phyloP scores from a whole-genome alignment of 805 yeast genomes.

The Saccharomycopsis amapae region DNA sequence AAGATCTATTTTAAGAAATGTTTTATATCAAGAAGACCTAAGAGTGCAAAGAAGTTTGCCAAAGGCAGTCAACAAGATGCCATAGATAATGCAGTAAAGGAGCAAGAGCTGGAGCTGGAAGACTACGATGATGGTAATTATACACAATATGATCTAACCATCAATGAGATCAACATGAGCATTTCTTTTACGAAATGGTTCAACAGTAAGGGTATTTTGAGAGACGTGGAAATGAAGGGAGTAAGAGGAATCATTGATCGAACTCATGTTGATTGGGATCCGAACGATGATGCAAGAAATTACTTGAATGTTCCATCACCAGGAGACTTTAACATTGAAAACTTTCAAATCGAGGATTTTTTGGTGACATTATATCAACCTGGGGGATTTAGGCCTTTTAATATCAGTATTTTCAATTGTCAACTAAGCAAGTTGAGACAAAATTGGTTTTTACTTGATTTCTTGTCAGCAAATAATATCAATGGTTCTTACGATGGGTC shows the following conservation, averaged over 20 bases:
- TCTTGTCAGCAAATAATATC: slow-evolving; percentile 69
- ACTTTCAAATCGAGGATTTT: slow-evolving; percentile 77
- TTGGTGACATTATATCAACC: slow-evolving; percentile 81
- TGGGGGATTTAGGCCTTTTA: slow-evolving; percentile 69
- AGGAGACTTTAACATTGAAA: slow-evolving; percentile 90
- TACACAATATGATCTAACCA: slow-evolving; percentile 89
- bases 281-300: slow-evolving; percentile 74
- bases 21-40: slow-evolving; percentile 79
- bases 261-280: slow-evolving; percentile 76
- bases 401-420: slow-evolving; percentile 81
- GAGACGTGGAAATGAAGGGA: slow-evolving; percentile 74
- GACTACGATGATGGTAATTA: slow-evolving; percentile 79
- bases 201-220: slow-evolving; percentile 80
- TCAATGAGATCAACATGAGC: slow-evolving; percentile 76
- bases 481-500: slow-evolving; percentile 93
- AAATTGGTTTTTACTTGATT: slow-evolving; percentile 89
- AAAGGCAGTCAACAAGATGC: slow-evolving; percentile 74
- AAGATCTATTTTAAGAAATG: slow-evolving; percentile 79
- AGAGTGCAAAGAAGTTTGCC: slow-evolving; percentile 40
- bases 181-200: slow-evolving; percentile 82
- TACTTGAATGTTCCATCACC: slow-evolving; percentile 66
- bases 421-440: slow-evolving; percentile 74
- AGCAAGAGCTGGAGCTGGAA: background rate
- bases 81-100: slow-evolving; percentile 42
- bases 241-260: slow-evolving; percentile 90